phyloP scores from a whole-genome alignment of 129 eudicot genomes.

The Arctium lappa region DNA sequence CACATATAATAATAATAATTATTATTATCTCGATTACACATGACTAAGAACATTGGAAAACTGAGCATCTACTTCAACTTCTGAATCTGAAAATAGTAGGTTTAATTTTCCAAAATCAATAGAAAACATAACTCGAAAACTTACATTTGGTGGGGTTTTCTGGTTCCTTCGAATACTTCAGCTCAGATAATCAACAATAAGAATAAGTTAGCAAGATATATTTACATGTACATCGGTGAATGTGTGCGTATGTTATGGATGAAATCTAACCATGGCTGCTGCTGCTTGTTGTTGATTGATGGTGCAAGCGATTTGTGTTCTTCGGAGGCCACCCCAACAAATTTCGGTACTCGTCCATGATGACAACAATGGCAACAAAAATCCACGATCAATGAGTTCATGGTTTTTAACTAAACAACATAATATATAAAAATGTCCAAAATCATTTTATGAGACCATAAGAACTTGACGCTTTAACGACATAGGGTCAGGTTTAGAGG shows the following conservation, averaged over 20 bases:
- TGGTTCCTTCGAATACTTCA: conserved; percentile 63
- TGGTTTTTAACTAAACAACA: no score
- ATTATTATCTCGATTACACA: no score
- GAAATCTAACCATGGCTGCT: conserved; percentile 25
- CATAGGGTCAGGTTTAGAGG: no score
- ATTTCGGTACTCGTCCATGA: neutral
- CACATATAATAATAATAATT: no score
- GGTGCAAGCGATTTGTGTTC: conserved; percentile 12
- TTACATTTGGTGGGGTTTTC: conserved; percentile 65
- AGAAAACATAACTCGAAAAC: neutral
- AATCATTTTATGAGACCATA: no score
- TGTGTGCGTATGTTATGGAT: neutral
- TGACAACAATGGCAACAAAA: no score
- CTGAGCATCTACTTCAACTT: neutral
- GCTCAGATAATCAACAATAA: conserved; percentile 26
- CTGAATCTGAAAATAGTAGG: neutral
- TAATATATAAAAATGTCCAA: no score
- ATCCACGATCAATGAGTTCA: no score
- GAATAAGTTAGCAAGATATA: neutral
- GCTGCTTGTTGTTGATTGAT: conserved; percentile 1
- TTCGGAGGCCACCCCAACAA: conserved; percentile 29
- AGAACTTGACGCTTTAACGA: no score
- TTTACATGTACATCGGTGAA: neutral
- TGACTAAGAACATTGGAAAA: no score
- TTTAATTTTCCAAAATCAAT: neutral